Percentiles rank a stretch among this genome's conserved stretches.
Evolutionary conservation across 306 rosid species (phyloP).

Genomic region (Vigna reflexopilosa): DNA sequence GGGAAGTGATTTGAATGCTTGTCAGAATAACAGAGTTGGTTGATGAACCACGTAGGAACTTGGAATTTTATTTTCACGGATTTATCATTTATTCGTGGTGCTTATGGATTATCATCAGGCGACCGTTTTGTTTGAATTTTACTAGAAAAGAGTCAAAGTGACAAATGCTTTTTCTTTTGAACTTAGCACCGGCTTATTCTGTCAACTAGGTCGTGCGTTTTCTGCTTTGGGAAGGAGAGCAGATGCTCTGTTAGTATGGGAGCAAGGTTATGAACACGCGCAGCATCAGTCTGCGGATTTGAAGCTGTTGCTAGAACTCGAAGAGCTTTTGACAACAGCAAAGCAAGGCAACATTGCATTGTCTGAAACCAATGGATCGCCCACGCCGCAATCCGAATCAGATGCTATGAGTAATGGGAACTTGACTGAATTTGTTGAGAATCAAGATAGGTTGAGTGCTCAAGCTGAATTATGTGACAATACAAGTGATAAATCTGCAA

Average conservation of each 20-base stretch:
- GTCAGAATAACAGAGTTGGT: slow-evolving; percentile 4
- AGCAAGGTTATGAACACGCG: slow-evolving; percentile 83
- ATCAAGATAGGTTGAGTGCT: slow-evolving; percentile 45
- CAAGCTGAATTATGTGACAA: slow-evolving; percentile 51
- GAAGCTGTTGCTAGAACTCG: slow-evolving; percentile 85
- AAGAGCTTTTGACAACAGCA: slow-evolving; percentile 69
- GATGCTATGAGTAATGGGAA: slow-evolving; percentile 46
- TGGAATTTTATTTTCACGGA: slow-evolving; percentile 16
- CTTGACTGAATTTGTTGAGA: slow-evolving; percentile 46
- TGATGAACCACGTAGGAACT: slow-evolving; percentile 1
- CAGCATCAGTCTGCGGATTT: slow-evolving; percentile 74
- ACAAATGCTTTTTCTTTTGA: slow-evolving; percentile 32
- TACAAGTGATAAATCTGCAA: slow-evolving; percentile 55
- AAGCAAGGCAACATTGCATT: slow-evolving; percentile 53
- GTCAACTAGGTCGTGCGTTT: slow-evolving; percentile 71
- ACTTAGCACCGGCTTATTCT: slow-evolving; percentile 33
- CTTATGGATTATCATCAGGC: neutral
- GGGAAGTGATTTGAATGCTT: slow-evolving; percentile 22
- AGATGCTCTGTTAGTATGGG: slow-evolving; percentile 84
- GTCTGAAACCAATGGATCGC: slow-evolving; percentile 41
- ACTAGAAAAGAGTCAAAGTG: neutral
- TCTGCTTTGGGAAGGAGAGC: slow-evolving; percentile 78
- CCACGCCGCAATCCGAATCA: slow-evolving; percentile 50
- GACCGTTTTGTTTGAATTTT: slow-evolving; percentile 11
- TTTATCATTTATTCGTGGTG: neutral